A percentile compares a stretch with the other conserved stretches of the same genome.
Conservation (phyloP, 768 basidiomycete genomes). For the Russula vinacea region DNA sequence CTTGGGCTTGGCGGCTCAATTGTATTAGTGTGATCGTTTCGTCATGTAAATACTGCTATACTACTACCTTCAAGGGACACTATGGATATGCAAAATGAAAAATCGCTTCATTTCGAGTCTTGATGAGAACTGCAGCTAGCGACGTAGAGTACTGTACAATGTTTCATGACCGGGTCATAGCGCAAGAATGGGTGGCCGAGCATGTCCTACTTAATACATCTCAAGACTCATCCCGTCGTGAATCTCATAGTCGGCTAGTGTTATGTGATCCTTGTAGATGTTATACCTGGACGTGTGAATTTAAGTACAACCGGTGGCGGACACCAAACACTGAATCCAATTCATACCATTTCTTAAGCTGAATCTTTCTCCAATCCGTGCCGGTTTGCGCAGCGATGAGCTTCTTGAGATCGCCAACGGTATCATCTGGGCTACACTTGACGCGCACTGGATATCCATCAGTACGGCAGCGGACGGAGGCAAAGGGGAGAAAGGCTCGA, state of each 20-base stretch:
- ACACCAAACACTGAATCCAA: not conserved
- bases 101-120: not conserved
- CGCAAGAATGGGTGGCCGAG: not conserved
- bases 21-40: not conserved
- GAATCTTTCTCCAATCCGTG: constrained; percentile 80
- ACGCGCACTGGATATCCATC: constrained; percentile 65
- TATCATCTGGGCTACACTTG: constrained; percentile 93
- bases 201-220: constrained; percentile 59
- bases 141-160: not conserved
- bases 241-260: constrained; percentile 88
- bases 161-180: not conserved
- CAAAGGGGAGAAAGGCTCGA: constrained; percentile 36
- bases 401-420: constrained; percentile 95
- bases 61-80: not conserved
- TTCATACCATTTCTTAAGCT: constrained; percentile 92
- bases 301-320: not conserved
- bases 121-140: not conserved
- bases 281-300: constrained; percentile 63
- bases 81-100: not conserved
- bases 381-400: constrained; percentile 97
- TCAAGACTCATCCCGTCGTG: constrained; percentile 91
- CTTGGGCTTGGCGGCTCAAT: not conserved
- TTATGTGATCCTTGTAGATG: constrained; percentile 95
- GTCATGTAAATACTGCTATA: too few relatives aligned
- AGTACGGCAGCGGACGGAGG: not conserved